Percentiles rank a stretch among this genome's conserved stretches.
Evolutionary conservation across 2,329 filamentous ascomycete genomes (phyloP).

Genomic region (Talaromyces marneffei): DNA sequence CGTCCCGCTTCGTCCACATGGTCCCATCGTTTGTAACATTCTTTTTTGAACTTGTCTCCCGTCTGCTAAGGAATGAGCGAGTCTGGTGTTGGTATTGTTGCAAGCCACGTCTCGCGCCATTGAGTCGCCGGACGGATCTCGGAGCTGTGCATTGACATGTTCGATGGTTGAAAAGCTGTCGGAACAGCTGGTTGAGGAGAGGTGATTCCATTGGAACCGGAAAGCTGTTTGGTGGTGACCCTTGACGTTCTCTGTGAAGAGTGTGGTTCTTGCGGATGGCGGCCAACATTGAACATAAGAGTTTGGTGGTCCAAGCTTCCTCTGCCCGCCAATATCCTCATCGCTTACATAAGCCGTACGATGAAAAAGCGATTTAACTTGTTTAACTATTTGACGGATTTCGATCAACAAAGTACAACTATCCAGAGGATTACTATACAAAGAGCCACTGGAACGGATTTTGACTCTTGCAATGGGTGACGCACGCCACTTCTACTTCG

Average conservation of each 20-base stretch:
- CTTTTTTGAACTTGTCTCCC: conserved; percentile 31
- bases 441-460: background rate
- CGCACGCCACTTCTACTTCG: conserved; percentile 49
- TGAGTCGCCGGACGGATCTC: conserved; percentile 8
- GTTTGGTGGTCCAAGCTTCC: conserved; percentile 36
- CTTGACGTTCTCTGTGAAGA: background rate
- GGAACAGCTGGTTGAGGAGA: conserved; percentile 69
- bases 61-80: conserved; percentile 33
- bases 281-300: conserved; percentile 12
- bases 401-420: background rate
- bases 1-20: conserved; percentile 78
- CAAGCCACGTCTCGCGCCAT: conserved; percentile 6
- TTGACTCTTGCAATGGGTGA: conserved; percentile 25
- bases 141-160: conserved; percentile 49
- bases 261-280: background rate
- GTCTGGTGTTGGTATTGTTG: conserved; percentile 27
- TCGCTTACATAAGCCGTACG: conserved; percentile 12
- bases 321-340: conserved; percentile 12
- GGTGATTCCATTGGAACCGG: conserved; percentile 71
- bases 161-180: conserved; percentile 74
- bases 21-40: conserved; percentile 51
- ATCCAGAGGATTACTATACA: too few species aligned
- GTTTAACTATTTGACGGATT: background rate
- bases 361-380: conserved; percentile 3
- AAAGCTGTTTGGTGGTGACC: background rate